Evolutionary conservation across 257 asterid species (phyloP), one percentile per base, ranked within the genome.

Genomic region (Fraxinus cuspidata): DNA sequence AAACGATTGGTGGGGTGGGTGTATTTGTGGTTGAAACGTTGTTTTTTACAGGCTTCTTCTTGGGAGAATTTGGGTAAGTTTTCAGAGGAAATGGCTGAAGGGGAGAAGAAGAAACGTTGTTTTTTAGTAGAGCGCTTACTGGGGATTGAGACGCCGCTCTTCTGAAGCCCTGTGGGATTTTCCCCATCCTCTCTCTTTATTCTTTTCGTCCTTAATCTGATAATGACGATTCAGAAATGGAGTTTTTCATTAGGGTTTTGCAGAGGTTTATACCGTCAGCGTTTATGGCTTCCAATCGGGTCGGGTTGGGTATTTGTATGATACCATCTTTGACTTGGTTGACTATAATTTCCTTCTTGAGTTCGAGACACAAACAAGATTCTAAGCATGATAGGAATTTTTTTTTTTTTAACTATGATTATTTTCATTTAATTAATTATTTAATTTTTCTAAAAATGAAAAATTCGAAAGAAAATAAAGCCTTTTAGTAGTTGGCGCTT

Each of bases 101-200:
- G 28, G 63, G 53, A 66, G 82, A 67, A n/a, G 85, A 66, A 72
- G 80, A 44, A 49, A 81, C 19, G 44, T 77, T 83, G 78, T 83
- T 74, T 74, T 85, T 89, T 70, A 83, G 74, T 15, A 89, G 86
- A 75, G 88, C 73, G 35, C 82, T 72, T 2, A 80, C 64, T 4
- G 91, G 86, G 65, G 81, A 71, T 72, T 77, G 86, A 35, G 88
- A 77, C 47, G 87, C 81, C 58, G 77, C 64, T 78, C 76, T 44
- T 84, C 92, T 87, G 73, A 91, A 80, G 27, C 92, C 80, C 11
- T 64, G 84, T 38, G 96, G 92, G 23, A 91, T 67, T 74, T 89
- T 91, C 63, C 97, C 97, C 96, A 91, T 93, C 15, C 71, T 74
- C 42, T 27, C 69, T 77, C 63, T 31, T 66, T 19, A 44, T 21